Evolutionary conservation across 2,329 filamentous ascomycete species (phyloP), one percentile per base, ranked within the genome.

Genomic region (Cyclaneusma minus): DNA sequence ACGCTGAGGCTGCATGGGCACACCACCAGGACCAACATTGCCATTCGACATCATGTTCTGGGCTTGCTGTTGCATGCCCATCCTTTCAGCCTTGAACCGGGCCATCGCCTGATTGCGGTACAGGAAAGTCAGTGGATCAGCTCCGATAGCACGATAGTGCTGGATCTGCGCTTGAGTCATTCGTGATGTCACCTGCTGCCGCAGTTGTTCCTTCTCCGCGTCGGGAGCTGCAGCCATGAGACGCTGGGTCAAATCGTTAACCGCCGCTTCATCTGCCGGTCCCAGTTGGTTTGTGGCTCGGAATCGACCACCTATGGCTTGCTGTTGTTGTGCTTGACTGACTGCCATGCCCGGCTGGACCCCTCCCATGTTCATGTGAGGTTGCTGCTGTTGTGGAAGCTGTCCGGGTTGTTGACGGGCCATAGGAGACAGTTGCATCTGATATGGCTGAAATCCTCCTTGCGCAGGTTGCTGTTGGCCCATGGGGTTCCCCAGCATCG

Each of bases 401-500:
- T 43, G 50, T 25, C 29, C 42, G 40, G 4, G 51, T 27, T 49
- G 47, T 33, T 64, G 64, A 26, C 58, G 64, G 7, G 60, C 54
- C 13, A 69, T 56, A 19, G 58, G 59, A 1, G 61, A 56, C 4
- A 57, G 49, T 38, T 71, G 67, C 62, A 69, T 68, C 29, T 58
- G 62, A 29, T 68, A 65, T 31, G 68, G 66, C 18, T 71, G 54
- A 24, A 64, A 59, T 33, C 66, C 71, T 1, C 55, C 58, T 37
- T 60, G 64, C 32, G 64, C 67, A 3, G 51, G 48, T 5, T 51
- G 54, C 38, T 62, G 63, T 28, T 43, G 44, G 1, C 53, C 55
- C 47, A 64, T 58, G 29, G 40, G 37, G 8, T 55, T 56, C 18
- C 65, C 56, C 20, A 56, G 54, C 51, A 68, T 60, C 34, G 64